These are phyloP conservation scores for Canavalia ensiformis DNA, from an alignment of 306 rosid species.

Conservation along the genomic window DNA sequence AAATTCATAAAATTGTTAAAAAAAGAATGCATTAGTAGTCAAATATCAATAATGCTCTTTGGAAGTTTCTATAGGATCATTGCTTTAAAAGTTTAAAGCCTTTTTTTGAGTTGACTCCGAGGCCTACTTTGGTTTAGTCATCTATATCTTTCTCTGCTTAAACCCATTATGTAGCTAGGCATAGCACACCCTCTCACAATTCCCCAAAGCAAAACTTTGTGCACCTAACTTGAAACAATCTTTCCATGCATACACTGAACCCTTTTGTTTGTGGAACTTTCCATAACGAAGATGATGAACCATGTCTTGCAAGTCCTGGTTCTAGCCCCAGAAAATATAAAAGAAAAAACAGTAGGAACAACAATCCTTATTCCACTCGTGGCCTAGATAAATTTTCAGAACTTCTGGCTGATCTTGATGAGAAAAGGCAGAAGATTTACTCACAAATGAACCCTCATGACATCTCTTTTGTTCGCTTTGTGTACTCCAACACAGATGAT, in stretches of 20 bases:
- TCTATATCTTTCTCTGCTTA: conserved; percentile 28
- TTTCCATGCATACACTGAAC: conserved; percentile 54
- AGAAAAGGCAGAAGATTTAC: conserved; percentile 74
- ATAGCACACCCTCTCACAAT: conserved; percentile 4
- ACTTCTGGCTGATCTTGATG: conserved; percentile 82
- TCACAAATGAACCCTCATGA: conserved; percentile 66
- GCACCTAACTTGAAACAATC: neutral
- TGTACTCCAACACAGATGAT: conserved; percentile 68
- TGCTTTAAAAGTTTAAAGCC: conserved; percentile 31
- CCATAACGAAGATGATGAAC: conserved; percentile 52
- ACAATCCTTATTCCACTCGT: conserved; percentile 75
- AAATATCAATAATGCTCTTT: conserved; percentile 43
- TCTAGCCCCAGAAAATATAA: conserved; percentile 58
- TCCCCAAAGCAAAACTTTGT: conserved; percentile 19
- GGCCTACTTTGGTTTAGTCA: conserved; percentile 39
- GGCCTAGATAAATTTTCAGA: conserved; percentile 90
- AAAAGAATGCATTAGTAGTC: conserved; percentile 22
- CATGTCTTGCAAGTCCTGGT: conserved; percentile 46
- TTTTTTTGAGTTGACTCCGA: conserved; percentile 52
- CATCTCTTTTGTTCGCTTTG: conserved; percentile 74
- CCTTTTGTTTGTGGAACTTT: conserved; percentile 67
- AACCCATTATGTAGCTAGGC: conserved; percentile 8
- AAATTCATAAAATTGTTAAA: no score
- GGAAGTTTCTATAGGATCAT: conserved; percentile 64
- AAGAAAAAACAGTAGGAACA: conserved; percentile 53